Evolutionary conservation across 176 grass and related monocot species (phyloP).

Genomic region (Rhynchospora pubera): DNA sequence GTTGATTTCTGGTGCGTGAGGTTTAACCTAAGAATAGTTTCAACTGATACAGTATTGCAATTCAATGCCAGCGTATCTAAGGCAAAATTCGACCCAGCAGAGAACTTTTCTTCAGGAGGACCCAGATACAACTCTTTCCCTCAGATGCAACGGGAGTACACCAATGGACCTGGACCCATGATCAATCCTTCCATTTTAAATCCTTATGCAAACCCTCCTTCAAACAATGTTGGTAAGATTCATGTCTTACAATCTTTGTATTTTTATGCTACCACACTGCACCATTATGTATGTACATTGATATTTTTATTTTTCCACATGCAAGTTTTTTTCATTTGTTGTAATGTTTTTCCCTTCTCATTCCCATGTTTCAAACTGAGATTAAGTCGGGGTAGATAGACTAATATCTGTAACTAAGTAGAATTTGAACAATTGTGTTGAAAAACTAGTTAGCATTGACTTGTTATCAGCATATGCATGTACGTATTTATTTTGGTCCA

Average conservation of each 20-base stretch:
- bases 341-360: background rate
- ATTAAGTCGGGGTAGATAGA: background rate
- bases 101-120: constrained; percentile 67
- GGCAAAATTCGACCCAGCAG: constrained; percentile 96
- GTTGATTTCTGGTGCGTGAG: constrained; percentile 36
- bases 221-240: background rate
- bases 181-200: constrained; percentile 4
- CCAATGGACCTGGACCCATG: constrained; percentile 79
- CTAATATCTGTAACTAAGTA: background rate
- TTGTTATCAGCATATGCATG: background rate
- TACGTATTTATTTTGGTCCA: background rate
- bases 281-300: background rate
- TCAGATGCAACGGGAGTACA: constrained; percentile 60
- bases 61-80: constrained; percentile 97
- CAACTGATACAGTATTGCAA: constrained; percentile 95
- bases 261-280: background rate
- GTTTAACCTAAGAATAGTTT: constrained; percentile 56
- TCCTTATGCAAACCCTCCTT: constrained; percentile 10
- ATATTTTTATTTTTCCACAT: background rate
- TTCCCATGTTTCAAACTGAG: background rate
- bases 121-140: constrained; percentile 86
- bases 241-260: background rate
- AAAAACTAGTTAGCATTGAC: background rate
- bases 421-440: background rate
- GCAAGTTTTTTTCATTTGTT: background rate